A percentile compares a stretch with the other conserved stretches of the same genome.
Conservation (phyloP, 306 rosid genomes). For the Gastrolobium villosum region DNA sequence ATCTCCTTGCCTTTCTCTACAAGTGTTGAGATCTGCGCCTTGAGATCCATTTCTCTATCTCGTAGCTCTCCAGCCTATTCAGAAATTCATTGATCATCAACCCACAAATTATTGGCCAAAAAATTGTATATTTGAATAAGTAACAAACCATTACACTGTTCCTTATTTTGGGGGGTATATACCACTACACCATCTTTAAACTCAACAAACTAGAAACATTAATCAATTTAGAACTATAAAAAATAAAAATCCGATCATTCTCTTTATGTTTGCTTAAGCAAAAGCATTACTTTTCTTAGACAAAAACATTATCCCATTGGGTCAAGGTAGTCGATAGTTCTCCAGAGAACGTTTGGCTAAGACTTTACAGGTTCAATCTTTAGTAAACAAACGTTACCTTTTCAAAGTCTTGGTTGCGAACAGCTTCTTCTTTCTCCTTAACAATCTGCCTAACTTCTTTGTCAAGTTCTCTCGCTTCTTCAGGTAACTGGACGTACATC, state of each 20-base stretch:
- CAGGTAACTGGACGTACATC: slow-evolving; percentile 77
- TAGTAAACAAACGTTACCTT: slow-evolving; percentile 62
- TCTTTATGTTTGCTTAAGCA: slow-evolving; percentile 7
- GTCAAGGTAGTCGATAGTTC: slow-evolving; percentile 20
- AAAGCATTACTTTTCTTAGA: neutral
- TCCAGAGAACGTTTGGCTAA: slow-evolving; percentile 26
- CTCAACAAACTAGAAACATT: slow-evolving; percentile 31
- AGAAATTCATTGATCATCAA: slow-evolving; percentile 41
- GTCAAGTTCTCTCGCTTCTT: slow-evolving; percentile 94
- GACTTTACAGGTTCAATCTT: slow-evolving; percentile 6
- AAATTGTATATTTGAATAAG: slow-evolving; percentile 13
- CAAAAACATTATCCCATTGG: slow-evolving; percentile 19
- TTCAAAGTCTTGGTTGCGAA: slow-evolving; percentile 96
- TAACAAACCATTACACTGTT: neutral
- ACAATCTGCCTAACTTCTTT: slow-evolving; percentile 91
- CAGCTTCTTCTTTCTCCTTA: slow-evolving; percentile 95
- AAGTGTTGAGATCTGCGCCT: slow-evolving; percentile 86
- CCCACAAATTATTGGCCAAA: slow-evolving; percentile 20
- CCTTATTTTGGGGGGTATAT: neutral
- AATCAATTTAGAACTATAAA: slow-evolving; percentile 30
- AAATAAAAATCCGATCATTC: slow-evolving; percentile 15
- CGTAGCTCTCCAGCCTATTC: slow-evolving; percentile 95
- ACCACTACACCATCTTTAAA: neutral
- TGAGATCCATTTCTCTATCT: slow-evolving; percentile 95
- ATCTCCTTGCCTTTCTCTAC: slow-evolving; percentile 97